Conservation (phyloP, 1,139 yeast species). For the Yamadazyma atlantica region DNA sequence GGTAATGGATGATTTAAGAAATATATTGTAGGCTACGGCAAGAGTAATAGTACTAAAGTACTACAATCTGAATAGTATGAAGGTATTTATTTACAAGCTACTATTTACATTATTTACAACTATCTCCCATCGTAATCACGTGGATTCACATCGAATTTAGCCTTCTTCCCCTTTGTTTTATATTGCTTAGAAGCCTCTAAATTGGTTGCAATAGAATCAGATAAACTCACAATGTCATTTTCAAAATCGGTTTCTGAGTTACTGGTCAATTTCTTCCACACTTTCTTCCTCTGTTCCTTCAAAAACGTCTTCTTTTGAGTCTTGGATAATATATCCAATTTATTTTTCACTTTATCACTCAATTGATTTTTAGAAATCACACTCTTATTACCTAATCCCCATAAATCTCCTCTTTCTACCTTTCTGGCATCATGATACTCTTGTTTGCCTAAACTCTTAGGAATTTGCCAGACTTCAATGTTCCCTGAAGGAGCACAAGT, state of each 20-base stretch:
- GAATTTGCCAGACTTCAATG: conserved; percentile 83
- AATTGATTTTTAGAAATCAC: conserved; percentile 39
- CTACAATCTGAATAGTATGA: too few relatives aligned
- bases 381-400: conserved; percentile 81
- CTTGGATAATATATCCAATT: conserved; percentile 38
- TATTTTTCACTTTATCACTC: conserved; percentile 31
- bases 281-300: conserved; percentile 43
- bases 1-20: not conserved
- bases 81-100: not conserved
- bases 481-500: conserved; percentile 79
- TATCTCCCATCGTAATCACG: conserved; percentile 18
- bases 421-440: conserved; percentile 90
- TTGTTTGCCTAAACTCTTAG: conserved; percentile 74
- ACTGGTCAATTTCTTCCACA: conserved; percentile 40
- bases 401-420: conserved; percentile 78
- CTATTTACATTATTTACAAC: not conserved
- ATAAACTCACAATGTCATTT: conserved; percentile 30
- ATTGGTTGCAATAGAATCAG: conserved; percentile 37
- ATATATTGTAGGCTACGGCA: too few relatives aligned
- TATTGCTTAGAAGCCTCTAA: conserved; percentile 37
- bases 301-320: conserved; percentile 42
- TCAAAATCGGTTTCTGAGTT: conserved; percentile 33
- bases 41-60: too few relatives aligned
- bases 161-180: conserved; percentile 32
- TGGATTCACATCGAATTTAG: conserved; percentile 28